A percentile compares a stretch with the other conserved stretches of the same genome.
Conservation (phyloP, 768 basidiomycete species). For the Calvatia gigantea region DNA sequence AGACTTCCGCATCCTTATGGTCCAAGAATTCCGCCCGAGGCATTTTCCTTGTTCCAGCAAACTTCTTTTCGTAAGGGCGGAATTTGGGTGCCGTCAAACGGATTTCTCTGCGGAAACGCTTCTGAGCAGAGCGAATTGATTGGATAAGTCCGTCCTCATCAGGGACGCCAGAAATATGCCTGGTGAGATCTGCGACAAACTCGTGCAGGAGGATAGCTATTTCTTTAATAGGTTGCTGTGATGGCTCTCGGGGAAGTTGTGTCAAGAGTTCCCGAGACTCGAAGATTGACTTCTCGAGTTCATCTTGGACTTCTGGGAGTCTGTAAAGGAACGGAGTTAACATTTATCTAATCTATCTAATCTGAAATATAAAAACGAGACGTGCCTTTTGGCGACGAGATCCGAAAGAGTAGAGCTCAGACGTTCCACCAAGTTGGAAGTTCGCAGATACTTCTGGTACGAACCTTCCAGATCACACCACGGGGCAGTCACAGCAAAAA, state of each 20-base stretch:
- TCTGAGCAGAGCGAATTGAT: constrained; percentile 46
- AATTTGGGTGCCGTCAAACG: constrained; percentile 19
- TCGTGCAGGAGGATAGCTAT: constrained; percentile 42
- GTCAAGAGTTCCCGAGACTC: constrained; percentile 29
- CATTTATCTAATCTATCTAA: constrained; percentile 46
- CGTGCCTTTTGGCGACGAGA: constrained; percentile 57
- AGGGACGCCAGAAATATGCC: constrained; percentile 50
- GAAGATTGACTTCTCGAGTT: constrained; percentile 45
- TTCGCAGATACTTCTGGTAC: constrained; percentile 54
- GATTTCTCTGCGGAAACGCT: constrained; percentile 45
- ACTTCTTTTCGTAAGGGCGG: constrained; percentile 9
- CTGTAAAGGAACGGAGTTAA: constrained; percentile 31
- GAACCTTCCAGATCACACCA: constrained; percentile 53
- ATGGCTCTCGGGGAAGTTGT: constrained; percentile 47
- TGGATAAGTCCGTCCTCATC: constrained; percentile 55
- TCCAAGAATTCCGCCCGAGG: constrained; percentile 3
- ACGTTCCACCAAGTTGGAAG: constrained; percentile 50
- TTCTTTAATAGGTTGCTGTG: constrained; percentile 53
- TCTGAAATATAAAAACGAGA: not conserved
- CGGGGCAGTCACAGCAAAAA: constrained; percentile 47
- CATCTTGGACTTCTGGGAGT: constrained; percentile 59
- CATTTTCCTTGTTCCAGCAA: not conserved
- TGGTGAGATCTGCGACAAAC: constrained; percentile 43
- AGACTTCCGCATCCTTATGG: constrained; percentile 19
- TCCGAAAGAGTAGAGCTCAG: constrained; percentile 61